Percentiles rank a stretch among this genome's conserved stretches.
phyloP scores from a whole-genome alignment of 768 basidiomycete genomes.

The Coprinopsis strossmayeri region DNA sequence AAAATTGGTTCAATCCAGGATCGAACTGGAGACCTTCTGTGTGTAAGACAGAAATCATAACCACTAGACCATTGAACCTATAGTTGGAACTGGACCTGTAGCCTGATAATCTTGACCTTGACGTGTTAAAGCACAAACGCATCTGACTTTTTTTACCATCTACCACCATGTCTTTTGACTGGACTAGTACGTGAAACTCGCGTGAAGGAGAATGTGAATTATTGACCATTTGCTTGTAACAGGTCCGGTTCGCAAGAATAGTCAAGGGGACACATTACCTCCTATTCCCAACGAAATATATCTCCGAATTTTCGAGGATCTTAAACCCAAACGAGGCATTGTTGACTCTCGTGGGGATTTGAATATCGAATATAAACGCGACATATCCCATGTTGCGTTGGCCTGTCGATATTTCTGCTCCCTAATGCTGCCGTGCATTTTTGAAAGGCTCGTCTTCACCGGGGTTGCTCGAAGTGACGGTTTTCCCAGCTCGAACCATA shows the following conservation, averaged over 20 bases:
- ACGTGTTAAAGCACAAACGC: too few relatives aligned
- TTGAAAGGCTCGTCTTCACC: not conserved
- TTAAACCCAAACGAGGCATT: not conserved
- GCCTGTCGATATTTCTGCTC: not conserved
- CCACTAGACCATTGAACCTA: constrained; percentile 48
- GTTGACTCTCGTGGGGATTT: not conserved
- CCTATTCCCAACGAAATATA: not conserved
- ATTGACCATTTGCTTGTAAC: too few relatives aligned
- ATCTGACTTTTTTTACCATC: too few relatives aligned
- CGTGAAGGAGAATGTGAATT: too few relatives aligned
- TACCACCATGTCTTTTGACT: too few relatives aligned
- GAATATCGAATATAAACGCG: not conserved
- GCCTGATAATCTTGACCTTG: not conserved
- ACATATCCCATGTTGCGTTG: not conserved
- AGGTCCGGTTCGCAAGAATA: not conserved
- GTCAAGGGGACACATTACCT: not conserved
- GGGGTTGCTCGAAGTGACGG: not conserved
- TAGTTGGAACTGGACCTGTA: not conserved
- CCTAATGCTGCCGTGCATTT: not conserved
- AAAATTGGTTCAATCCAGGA: constrained; percentile 33
- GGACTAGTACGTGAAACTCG: too few relatives aligned
- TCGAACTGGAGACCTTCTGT: constrained; percentile 34
- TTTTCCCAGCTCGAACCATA: not conserved
- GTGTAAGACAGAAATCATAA: constrained; percentile 42
- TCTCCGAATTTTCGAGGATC: not conserved